phyloP scores from a whole-genome alignment of 331 rosid species.

The Pyrus hybrid region DNA sequence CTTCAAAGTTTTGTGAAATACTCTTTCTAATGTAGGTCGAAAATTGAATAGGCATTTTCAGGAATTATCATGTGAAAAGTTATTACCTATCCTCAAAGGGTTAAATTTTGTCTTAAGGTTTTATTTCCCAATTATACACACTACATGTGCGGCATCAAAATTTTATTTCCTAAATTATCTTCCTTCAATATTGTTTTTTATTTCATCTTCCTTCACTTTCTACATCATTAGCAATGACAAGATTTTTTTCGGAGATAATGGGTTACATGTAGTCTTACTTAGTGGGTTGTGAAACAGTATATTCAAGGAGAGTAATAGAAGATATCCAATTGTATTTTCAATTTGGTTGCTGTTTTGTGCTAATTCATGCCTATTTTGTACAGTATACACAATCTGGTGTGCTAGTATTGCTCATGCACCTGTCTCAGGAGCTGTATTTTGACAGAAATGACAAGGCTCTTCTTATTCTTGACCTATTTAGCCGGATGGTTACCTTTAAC shows the following conservation, averaged over 20 bases:
- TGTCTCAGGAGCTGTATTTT: conserved; percentile 60
- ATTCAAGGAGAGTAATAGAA: background rate
- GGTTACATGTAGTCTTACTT: background rate
- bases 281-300: background rate
- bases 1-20: background rate
- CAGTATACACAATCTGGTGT: conserved; percentile 71
- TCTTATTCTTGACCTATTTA: conserved; percentile 69
- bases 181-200: background rate
- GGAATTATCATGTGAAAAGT: background rate
- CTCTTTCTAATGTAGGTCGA: background rate
- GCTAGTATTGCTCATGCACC: conserved; percentile 63
- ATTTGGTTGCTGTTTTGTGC: background rate
- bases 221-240: background rate
- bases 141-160: background rate
- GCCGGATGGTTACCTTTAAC: conserved; percentile 70
- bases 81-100: background rate
- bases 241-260: background rate
- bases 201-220: background rate
- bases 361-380: conserved; percentile 22
- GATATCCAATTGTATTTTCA: conserved; percentile 7
- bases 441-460: conserved; percentile 51
- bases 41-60: background rate
- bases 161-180: background rate
- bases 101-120: background rate
- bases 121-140: background rate